Base-by-base conservation (phyloP, 257 asterid genomes). In the Lithospermum erythrorhizon region DNA sequence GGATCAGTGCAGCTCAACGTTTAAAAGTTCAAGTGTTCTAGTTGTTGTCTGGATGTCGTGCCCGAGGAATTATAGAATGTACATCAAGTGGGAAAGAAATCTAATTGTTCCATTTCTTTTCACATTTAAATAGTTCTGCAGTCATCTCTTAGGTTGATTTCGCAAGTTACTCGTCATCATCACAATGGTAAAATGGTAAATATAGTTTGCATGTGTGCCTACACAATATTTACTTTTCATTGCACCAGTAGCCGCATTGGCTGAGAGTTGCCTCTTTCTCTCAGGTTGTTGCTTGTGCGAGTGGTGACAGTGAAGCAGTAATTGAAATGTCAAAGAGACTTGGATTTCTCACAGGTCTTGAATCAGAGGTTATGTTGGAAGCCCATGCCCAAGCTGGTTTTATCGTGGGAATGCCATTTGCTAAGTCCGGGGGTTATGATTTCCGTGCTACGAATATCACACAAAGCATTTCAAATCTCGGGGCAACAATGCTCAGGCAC, bases 381-480 rank as follows among this genome's bases (percentile, higher is more conserved):
- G 86, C 98, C 22, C 98, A 91, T 61, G 87, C 79, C 65, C 98
- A 91, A 76, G 98, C 98, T 51, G 98, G 94, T 66, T 83, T 88
- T 66, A 79, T 88, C 37, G 96, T 91, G 72, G 98, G 98, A 52
- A 72, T 88, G 72, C 98, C 98, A 30, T 91, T 91, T 70, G 72
- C 95, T 47, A 79, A 79, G 76, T 49, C 51, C 20, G 96, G 94
- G 63, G 94, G 94, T 6, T 91, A 87, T 70, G 94, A 87, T 76
- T 91, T 91, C 56, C 83, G 87, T 55, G 73, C 98, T 3, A 83
- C 84, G 60, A 86, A 82, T 74, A 84, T 91, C 53, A 75, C 89
- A 29, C 84, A 63, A 62, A 88, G 95, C 87, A 63, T 91, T 64
- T 82, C 98, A 58, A 78, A 78, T 73, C 87, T 91, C 9, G 98